Percentiles rank a stretch among this genome's conserved stretches.
Conservation (phyloP, 179 eudicot species). For the Silene coronaria region DNA sequence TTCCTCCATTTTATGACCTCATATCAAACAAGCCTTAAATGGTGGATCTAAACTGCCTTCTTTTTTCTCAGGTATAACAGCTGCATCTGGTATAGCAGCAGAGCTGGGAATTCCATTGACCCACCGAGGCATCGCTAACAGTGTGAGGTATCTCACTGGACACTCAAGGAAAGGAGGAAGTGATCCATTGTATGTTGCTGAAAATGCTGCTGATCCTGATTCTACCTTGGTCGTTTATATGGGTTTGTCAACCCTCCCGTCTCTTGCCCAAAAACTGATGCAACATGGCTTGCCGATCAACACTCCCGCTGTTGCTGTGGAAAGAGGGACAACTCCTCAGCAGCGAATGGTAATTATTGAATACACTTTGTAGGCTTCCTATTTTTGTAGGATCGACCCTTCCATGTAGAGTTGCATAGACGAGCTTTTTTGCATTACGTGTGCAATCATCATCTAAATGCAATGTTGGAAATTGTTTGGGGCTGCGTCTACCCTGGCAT, state of each 20-base stretch:
- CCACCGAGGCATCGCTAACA: slow-evolving; percentile 82
- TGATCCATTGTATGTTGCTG: slow-evolving; percentile 83
- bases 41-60: background rate
- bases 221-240: slow-evolving; percentile 86
- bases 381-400: background rate
- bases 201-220: slow-evolving; percentile 88
- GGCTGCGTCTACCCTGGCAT: background rate
- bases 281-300: slow-evolving; percentile 64
- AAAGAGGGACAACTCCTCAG: slow-evolving; percentile 93
- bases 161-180: slow-evolving; percentile 94
- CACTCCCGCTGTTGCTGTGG: slow-evolving; percentile 89
- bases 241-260: slow-evolving; percentile 94
- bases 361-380: background rate
- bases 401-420: background rate
- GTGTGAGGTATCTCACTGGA: slow-evolving; percentile 91
- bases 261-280: slow-evolving; percentile 70
- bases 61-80: slow-evolving; percentile 70
- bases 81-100: slow-evolving; percentile 97
- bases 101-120: slow-evolving; percentile 93
- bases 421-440: background rate
- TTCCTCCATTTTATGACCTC: background rate
- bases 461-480: background rate
- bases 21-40: background rate
- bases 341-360: slow-evolving; percentile 57
- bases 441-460: background rate